phyloP scores from a whole-genome alignment of 805 yeast genomes.

The Yamadazyma endophytica region DNA sequence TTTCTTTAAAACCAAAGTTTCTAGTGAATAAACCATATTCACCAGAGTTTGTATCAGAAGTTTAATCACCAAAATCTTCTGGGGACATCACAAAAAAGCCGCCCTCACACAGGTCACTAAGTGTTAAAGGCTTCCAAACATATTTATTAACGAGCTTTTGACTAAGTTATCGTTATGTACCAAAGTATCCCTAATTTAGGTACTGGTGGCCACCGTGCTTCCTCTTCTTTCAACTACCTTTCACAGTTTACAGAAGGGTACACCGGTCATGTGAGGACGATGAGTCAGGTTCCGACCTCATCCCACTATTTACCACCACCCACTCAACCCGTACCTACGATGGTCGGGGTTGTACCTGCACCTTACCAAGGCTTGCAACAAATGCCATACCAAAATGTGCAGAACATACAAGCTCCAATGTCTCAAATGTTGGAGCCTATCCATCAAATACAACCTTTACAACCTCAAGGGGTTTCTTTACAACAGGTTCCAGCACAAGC shows the following conservation, averaged over 20 bases:
- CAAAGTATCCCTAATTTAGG: conserved; percentile 18
- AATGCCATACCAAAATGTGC: no score
- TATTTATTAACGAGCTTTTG: conserved; percentile 33
- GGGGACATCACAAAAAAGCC: no score
- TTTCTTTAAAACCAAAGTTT: background rate
- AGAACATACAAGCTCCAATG: no score
- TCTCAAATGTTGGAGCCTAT: no score
- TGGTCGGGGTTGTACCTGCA: conserved; percentile 14
- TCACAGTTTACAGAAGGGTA: conserved; percentile 1
- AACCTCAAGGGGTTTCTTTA: no score
- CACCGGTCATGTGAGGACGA: background rate
- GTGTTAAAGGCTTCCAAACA: no score
- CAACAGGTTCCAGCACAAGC: background rate
- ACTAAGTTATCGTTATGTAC: conserved; percentile 30
- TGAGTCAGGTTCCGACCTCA: conserved; percentile 10
- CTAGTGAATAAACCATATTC: no score
- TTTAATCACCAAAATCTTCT: no score
- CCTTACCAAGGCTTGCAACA: no score
- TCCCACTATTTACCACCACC: conserved; percentile 14
- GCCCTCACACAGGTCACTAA: no score
- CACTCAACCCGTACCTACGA: conserved; percentile 7
- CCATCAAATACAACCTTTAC: no score
- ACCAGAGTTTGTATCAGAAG: no score
- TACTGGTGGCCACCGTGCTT: conserved; percentile 36
- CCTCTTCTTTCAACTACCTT: conserved; percentile 22